These are phyloP conservation scores for Alternaria brassicicola DNA, from an alignment of 2,329 filamentous ascomycete genomes.

Conservation along the genomic window DNA sequence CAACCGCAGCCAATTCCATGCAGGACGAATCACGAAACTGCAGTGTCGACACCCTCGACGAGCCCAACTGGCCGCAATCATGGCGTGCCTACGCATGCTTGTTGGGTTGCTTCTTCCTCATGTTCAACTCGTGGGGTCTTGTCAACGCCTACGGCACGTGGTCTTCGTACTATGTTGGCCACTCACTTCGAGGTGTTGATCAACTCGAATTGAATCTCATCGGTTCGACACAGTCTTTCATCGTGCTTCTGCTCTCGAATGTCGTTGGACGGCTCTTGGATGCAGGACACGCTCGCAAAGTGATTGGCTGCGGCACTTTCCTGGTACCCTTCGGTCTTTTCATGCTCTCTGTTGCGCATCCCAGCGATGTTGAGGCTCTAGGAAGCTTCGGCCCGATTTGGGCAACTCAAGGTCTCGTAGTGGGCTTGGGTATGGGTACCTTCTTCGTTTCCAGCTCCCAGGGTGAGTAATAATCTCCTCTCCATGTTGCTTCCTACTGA, in stretches of 20 bases:
- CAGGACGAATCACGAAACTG: conserved; percentile 21
- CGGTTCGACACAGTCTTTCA: conserved; percentile 56
- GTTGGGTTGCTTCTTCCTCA: conserved; percentile 57
- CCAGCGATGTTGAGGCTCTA: conserved; percentile 40
- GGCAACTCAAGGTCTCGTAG: conserved; percentile 56
- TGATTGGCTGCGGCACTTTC: conserved; percentile 52
- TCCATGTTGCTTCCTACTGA: neutral
- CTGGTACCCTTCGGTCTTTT: conserved; percentile 55
- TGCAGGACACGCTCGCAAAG: conserved; percentile 51
- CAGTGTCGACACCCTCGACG: conserved; percentile 25
- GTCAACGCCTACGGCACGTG: conserved; percentile 60
- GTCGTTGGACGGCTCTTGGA: conserved; percentile 57
- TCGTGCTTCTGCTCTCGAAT: conserved; percentile 55
- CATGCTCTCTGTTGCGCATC: conserved; percentile 52
- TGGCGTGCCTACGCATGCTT: conserved; percentile 55
- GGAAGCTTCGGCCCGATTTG: conserved; percentile 54
- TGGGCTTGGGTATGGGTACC: conserved; percentile 58
- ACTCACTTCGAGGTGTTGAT: conserved; percentile 50
- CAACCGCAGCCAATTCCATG: conserved; percentile 33
- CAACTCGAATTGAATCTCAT: conserved; percentile 55
- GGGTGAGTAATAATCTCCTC: conserved; percentile 41
- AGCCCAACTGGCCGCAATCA: conserved; percentile 53
- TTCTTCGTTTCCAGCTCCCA: conserved; percentile 60
- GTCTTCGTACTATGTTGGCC: conserved; percentile 56
- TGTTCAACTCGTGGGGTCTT: conserved; percentile 58